Conservation (phyloP, 2,329 filamentous ascomycete genomes). For the Fusarium torreyae region DNA sequence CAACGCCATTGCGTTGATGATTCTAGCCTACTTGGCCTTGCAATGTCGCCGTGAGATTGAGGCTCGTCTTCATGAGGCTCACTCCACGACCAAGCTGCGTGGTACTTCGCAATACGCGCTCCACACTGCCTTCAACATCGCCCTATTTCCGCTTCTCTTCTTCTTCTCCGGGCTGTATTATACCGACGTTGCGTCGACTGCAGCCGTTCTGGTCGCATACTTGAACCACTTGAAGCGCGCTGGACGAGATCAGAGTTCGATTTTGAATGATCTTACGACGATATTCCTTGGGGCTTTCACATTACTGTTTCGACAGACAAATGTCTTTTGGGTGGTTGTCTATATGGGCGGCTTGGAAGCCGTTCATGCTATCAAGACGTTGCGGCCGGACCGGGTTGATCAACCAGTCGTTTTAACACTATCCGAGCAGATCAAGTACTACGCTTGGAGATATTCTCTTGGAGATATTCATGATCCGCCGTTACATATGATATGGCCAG, state of each 20-base stretch:
- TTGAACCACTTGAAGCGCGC: constrained; percentile 67
- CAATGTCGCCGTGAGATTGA: constrained; percentile 69
- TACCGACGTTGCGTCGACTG: constrained; percentile 88
- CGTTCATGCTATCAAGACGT: constrained; percentile 65
- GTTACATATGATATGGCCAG: constrained; percentile 62
- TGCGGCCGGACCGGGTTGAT: constrained; percentile 54
- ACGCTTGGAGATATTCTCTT: constrained; percentile 60
- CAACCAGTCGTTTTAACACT: constrained; percentile 54
- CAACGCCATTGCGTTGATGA: constrained; percentile 60
- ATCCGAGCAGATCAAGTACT: constrained; percentile 56
- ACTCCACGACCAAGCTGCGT: constrained; percentile 30
- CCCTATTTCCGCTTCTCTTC: constrained; percentile 89
- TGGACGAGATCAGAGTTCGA: constrained; percentile 50
- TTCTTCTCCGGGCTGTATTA: constrained; percentile 98
- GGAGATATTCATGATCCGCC: constrained; percentile 71
- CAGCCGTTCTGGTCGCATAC: constrained; percentile 81
- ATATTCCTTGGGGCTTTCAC: constrained; percentile 74
- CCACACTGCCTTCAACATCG: constrained; percentile 82
- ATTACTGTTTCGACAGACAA: constrained; percentile 90
- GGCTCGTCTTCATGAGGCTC: constrained; percentile 54
- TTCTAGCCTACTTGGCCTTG: constrained; percentile 63
- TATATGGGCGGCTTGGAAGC: constrained; percentile 77
- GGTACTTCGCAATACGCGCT: constrained; percentile 60
- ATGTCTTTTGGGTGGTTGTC: constrained; percentile 93
- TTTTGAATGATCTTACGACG: constrained; percentile 60